phyloP scores from a whole-genome alignment of 768 basidiomycete species.

The Tricholoma matsutake region DNA sequence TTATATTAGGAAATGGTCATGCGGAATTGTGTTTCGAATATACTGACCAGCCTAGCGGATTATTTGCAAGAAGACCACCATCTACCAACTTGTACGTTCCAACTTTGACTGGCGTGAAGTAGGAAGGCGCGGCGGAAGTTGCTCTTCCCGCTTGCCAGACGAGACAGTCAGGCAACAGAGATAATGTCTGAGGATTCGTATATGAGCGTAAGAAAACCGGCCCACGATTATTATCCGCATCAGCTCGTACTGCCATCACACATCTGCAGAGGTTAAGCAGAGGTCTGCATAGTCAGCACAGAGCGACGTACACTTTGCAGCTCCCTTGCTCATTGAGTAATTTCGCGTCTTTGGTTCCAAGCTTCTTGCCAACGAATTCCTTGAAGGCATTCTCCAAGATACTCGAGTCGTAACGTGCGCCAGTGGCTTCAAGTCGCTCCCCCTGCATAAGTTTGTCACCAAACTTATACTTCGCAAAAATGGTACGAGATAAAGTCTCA shows the following conservation, averaged over 20 bases:
- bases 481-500: slow-evolving; percentile 21
- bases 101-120: slow-evolving; percentile 27
- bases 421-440: slow-evolving; percentile 15
- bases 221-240: slow-evolving; percentile 24
- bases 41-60: slow-evolving; percentile 15
- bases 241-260: slow-evolving; percentile 21
- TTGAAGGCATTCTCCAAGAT: slow-evolving; percentile 26
- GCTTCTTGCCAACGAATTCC: slow-evolving; percentile 19
- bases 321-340: slow-evolving; percentile 22
- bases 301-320: slow-evolving; percentile 29
- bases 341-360: slow-evolving; percentile 23
- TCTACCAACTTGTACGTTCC: slow-evolving; percentile 28
- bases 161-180: slow-evolving; percentile 20
- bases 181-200: slow-evolving; percentile 19
- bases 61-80: slow-evolving; percentile 31
- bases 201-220: slow-evolving; percentile 30
- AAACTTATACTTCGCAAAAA: slow-evolving; percentile 19
- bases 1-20: too few species aligned
- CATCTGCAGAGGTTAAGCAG: slow-evolving; percentile 16
- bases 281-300: not conserved
- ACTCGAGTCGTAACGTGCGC: slow-evolving; percentile 22
- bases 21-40: too few species aligned
- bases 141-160: slow-evolving; percentile 36
- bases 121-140: slow-evolving; percentile 33
- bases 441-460: slow-evolving; percentile 8